Percentiles rank a stretch among this genome's conserved stretches.
Evolutionary conservation across 495 filamentous ascomycete genomes (phyloP).

Genomic region (Cercophora samala): DNA sequence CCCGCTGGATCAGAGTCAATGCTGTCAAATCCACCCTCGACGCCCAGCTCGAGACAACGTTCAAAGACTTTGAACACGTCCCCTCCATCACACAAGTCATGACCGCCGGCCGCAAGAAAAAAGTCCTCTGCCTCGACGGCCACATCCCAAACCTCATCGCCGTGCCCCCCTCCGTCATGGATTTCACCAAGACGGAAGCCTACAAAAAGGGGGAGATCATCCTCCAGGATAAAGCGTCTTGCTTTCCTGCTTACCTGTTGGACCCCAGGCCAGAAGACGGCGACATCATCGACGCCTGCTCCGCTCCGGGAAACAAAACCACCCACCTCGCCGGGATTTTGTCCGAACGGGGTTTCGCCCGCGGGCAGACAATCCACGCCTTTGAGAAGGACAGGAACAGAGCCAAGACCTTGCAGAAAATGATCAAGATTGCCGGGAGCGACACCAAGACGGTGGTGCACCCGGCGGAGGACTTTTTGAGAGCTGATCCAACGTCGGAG

Average conservation of each 20-base stretch:
- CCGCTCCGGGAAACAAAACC: slow-evolving; percentile 95
- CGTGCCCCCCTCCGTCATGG: slow-evolving; percentile 56
- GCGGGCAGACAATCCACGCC: slow-evolving; percentile 49
- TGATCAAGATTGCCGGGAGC: slow-evolving; percentile 74
- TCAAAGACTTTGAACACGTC: slow-evolving; percentile 54
- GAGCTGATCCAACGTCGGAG: slow-evolving; percentile 55
- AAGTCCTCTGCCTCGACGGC: slow-evolving; percentile 58
- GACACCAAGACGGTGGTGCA: slow-evolving; percentile 60
- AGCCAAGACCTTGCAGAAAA: slow-evolving; percentile 70
- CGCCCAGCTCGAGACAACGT: slow-evolving; percentile 66
- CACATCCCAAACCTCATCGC: slow-evolving; percentile 83
- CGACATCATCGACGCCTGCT: slow-evolving; percentile 82
- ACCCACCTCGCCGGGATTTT: slow-evolving; percentile 83
- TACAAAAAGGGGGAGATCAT: slow-evolving; percentile 78
- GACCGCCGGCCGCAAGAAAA: slow-evolving; percentile 18
- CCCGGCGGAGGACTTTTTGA: slow-evolving; percentile 74
- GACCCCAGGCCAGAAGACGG: slow-evolving; percentile 58
- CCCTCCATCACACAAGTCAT: slow-evolving; percentile 46
- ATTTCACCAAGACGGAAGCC: slow-evolving; percentile 65
- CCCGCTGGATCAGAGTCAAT: slow-evolving; percentile 89
- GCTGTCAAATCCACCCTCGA: slow-evolving; percentile 66
- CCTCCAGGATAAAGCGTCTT: slow-evolving; percentile 93
- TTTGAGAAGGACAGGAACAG: slow-evolving; percentile 68
- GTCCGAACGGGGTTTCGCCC: slow-evolving; percentile 22
- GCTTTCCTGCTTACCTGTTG: slow-evolving; percentile 86